Percentiles rank a stretch among this genome's conserved stretches.
These are phyloP conservation scores for Croton laevigatus DNA, from an alignment of 441 rosid species.

Conservation along the genomic window DNA sequence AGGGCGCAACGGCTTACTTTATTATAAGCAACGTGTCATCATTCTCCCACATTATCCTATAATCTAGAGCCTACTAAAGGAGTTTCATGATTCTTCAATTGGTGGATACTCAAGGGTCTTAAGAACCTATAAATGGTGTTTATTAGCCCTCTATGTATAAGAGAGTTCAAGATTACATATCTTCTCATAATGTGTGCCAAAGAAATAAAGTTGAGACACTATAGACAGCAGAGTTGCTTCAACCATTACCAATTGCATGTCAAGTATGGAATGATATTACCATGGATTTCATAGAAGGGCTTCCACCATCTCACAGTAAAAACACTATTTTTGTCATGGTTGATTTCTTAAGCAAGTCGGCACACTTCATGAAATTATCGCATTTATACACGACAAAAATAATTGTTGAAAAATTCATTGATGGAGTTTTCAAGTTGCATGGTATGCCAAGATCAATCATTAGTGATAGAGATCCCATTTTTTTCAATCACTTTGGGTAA, in stretches of 20 bases:
- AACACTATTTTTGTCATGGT: not conserved
- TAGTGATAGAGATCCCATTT: no score
- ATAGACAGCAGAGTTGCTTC: not conserved
- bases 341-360: not conserved
- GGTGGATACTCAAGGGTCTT: not conserved
- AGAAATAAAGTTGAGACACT: not conserved
- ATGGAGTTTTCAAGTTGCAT: no score
- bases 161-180: not conserved
- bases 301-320: not conserved
- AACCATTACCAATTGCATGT: not conserved
- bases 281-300: not conserved
- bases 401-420: no score
- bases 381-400: no score
- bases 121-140: not conserved
- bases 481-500: no score
- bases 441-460: no score
- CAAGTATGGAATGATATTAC: not conserved
- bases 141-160: not conserved
- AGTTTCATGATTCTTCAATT: not conserved
- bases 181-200: not conserved
- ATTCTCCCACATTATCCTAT: not conserved
- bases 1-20: not conserved
- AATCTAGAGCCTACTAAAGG: not conserved
- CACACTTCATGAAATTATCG: not conserved
- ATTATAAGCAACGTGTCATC: not conserved